Conservation (phyloP, 2,329 filamentous ascomycete genomes). For the Penicillium polonicum region DNA sequence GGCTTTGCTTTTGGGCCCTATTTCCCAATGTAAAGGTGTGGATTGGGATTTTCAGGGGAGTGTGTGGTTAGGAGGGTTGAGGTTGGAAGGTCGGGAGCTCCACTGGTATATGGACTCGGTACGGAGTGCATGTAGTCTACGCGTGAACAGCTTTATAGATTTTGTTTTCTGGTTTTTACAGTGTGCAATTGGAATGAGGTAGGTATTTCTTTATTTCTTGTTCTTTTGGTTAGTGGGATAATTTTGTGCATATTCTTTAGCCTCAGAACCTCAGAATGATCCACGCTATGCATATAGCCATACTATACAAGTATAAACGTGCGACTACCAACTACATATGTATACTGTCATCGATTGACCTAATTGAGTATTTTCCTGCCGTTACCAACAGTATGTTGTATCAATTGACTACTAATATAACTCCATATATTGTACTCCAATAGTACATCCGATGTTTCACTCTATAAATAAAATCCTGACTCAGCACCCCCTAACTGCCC, state of each 20-base stretch:
- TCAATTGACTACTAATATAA: neutral
- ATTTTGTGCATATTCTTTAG: neutral
- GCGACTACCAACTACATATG: neutral
- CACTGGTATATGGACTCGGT: slow-evolving; percentile 7
- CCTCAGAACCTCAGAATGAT: neutral
- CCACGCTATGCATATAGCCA: no score
- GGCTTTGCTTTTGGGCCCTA: neutral
- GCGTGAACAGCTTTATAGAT: neutral
- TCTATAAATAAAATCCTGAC: slow-evolving; percentile 10
- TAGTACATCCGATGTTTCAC: neutral
- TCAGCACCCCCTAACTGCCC: slow-evolving; percentile 8
- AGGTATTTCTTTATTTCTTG: neutral
- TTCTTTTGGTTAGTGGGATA: neutral
- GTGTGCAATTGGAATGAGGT: neutral
- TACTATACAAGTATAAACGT: neutral
- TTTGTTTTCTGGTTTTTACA: no score
- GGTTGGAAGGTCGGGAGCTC: slow-evolving; percentile 3
- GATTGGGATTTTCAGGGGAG: neutral
- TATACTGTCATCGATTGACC: neutral
- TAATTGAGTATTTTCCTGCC: neutral
- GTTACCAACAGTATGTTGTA: no score
- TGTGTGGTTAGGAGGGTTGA: slow-evolving; percentile 9
- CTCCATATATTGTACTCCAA: neutral
- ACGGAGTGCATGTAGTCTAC: neutral
- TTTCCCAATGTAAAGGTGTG: neutral